Conservation (phyloP, 495 filamentous ascomycete species). For the Tuber borchii region DNA sequence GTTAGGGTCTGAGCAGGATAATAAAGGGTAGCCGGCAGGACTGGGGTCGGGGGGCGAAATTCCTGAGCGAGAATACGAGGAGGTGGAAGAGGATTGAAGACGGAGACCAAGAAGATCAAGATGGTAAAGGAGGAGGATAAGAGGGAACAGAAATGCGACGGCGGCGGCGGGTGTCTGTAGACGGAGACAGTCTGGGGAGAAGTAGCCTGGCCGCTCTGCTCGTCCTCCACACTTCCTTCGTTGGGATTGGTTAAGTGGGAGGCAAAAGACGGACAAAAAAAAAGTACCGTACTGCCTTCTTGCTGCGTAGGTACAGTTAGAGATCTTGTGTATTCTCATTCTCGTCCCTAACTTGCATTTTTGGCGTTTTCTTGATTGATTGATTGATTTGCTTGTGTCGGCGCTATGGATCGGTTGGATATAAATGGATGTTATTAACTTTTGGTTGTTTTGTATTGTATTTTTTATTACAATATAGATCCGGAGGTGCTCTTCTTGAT, state of each 20-base stretch:
- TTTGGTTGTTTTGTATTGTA: no score
- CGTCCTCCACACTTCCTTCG: constrained; percentile 23
- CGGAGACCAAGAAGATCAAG: constrained; percentile 23
- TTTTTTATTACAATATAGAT: no score
- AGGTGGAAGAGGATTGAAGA: constrained; percentile 20
- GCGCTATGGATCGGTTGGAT: no score
- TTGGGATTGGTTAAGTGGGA: constrained; percentile 1
- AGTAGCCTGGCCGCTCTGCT: constrained; percentile 9
- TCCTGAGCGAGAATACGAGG: constrained; percentile 16
- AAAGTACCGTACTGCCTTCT: not conserved
- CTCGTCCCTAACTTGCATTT: not conserved
- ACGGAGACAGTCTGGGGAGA: not conserved
- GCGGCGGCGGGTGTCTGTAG: constrained; percentile 1
- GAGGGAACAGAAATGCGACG: constrained; percentile 5
- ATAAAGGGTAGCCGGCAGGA: constrained; percentile 28
- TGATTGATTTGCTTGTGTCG: no score
- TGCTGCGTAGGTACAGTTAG: not conserved
- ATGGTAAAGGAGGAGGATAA: constrained; percentile 14
- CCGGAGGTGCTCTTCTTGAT: no score
- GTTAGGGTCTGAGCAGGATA: constrained; percentile 11
- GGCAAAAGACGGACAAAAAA: not conserved
- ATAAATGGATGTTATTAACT: no score
- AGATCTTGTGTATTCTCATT: constrained; percentile 6
- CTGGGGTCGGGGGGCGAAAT: constrained; percentile 25
- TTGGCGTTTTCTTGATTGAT: no score